Conservation (phyloP, 176 grass and related monocot genomes). For the Themeda triandra region DNA sequence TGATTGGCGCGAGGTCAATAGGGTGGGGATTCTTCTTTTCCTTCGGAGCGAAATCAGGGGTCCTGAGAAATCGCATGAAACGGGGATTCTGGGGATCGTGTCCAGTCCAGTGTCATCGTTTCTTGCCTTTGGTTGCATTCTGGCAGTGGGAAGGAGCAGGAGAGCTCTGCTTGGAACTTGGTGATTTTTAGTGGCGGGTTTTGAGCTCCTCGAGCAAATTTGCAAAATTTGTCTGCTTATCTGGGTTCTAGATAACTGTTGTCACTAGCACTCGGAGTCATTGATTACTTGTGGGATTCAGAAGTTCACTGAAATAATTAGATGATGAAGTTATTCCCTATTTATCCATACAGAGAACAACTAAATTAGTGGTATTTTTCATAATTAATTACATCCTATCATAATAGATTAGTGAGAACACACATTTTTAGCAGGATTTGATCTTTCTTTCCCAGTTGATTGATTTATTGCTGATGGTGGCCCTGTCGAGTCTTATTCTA, state of each 20-base stretch:
- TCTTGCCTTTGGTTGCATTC: neutral
- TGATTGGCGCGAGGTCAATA: neutral
- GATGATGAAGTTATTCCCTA: neutral
- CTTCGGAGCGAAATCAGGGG: neutral
- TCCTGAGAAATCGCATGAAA: neutral
- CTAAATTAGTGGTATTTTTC: neutral
- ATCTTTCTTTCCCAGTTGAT: neutral
- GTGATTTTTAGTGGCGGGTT: neutral
- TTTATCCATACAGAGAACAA: neutral
- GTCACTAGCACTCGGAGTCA: neutral
- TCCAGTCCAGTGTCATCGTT: neutral
- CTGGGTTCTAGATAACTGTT: neutral
- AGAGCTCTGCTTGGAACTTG: neutral
- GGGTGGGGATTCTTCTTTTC: neutral
- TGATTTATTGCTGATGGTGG: neutral
- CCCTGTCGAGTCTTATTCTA: neutral
- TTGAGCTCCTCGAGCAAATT: neutral
- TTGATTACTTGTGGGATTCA: neutral
- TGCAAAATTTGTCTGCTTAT: neutral
- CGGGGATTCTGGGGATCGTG: neutral
- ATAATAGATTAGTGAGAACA: neutral
- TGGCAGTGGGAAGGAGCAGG: neutral
- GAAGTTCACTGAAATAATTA: neutral
- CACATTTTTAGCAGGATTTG: neutral
- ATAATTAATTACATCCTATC: neutral